Evolutionary conservation across 805 yeast genomes (phyloP), one percentile per base, ranked within the genome.

Genomic region (Candida sphagnicola): DNA sequence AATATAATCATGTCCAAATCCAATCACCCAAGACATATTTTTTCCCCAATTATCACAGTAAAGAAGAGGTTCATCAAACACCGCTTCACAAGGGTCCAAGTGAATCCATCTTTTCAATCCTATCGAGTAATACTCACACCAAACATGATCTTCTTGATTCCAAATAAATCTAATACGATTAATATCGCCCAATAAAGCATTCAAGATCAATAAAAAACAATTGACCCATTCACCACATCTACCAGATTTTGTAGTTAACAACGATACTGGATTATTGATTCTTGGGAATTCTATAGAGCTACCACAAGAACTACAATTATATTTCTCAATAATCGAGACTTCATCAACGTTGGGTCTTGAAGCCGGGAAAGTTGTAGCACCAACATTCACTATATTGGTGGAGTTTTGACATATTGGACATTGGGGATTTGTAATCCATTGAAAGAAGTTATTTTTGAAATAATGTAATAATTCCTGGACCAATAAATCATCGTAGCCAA

Each of bases 151-250:
- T 56, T 91, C 98, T 5, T 75, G 66, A 57, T 88, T 89, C 95
- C 95, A 86, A 2, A 90, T 65, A 52, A 83, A 89, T 37, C 98
- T 62, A 11, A 61, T 42, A n/a, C 50, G 36, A 25, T 48, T 48
- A 12, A 52, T 44, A 15, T 54, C 60, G 1, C 77, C 76, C 18
- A 78, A 67, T 31, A 90, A 62, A 0, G 95, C 78, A 18, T 80
- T 70, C 38, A 90, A 62, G 2, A 89, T 61, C 25, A 87, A 64
- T 32, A 85, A 72, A 54, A 90, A 89, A 45, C 91, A 78, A 49
- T 85, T 85, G 39, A 90, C 91, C 95, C 95, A 91, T 57, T 91
- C 98, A 1, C 98, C 98, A 61, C 98, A 91, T 34, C 98, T 70
- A 0, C 98, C 98, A 24, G 56, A 54, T 31, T 87, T 64, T 0